These are phyloP conservation scores for Candolleomyces eurysporus DNA, from an alignment of 768 basidiomycete genomes.

Conservation along the genomic window DNA sequence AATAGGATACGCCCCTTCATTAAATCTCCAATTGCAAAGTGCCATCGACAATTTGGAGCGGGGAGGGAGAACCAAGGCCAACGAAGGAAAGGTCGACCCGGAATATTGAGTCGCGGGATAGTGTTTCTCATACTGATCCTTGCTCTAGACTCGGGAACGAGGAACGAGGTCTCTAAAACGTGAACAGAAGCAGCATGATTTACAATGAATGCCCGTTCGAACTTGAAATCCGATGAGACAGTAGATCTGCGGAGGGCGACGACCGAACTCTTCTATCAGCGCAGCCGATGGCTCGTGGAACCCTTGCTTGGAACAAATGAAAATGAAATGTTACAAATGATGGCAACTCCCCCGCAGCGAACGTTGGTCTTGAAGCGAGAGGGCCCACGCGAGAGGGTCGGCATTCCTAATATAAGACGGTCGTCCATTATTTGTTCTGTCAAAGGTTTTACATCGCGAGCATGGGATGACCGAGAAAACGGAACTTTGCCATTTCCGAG, in stretches of 20 bases:
- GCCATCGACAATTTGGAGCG: neutral
- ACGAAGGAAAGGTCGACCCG: neutral
- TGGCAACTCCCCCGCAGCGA: too few relatives aligned
- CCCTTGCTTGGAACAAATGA: too few relatives aligned
- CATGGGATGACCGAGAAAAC: too few relatives aligned
- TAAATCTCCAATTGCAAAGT: too few relatives aligned
- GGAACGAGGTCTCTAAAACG: neutral
- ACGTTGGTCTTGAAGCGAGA: too few relatives aligned
- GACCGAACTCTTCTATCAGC: neutral
- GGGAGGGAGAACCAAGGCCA: neutral
- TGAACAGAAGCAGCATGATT: neutral
- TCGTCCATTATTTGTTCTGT: too few relatives aligned
- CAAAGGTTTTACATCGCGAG: too few relatives aligned
- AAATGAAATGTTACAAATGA: too few relatives aligned
- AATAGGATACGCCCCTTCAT: too few relatives aligned
- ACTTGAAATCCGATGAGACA: neutral
- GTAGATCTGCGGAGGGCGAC: neutral
- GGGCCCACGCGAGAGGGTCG: too few relatives aligned
- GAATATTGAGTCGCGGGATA: neutral
- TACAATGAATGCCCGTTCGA: neutral
- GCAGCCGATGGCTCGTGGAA: constrained; percentile 6
- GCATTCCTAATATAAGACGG: too few relatives aligned
- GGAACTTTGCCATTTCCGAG: too few relatives aligned
- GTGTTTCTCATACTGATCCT: neutral
- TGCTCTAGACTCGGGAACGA: neutral